Evolutionary conservation across 768 basidiomycete genomes (phyloP), one percentile per base, ranked within the genome.

Genomic region (Kwoniella dejecticola): DNA sequence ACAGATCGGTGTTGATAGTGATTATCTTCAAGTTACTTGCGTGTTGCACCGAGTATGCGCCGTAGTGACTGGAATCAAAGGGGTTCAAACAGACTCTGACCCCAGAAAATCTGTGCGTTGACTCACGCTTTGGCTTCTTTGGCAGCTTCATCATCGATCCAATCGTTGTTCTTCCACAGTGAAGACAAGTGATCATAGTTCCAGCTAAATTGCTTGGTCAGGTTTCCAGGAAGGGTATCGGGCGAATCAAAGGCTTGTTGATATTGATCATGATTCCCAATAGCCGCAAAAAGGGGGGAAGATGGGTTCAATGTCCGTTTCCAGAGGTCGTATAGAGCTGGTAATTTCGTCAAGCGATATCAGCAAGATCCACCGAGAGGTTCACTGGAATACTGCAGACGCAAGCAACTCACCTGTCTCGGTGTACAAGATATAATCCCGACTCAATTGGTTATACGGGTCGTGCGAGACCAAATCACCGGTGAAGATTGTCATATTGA

Each of bases 241-340:
- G 67, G 67, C 26, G 67, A 66, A 44, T 68, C 67, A 27, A 55
- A 58, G 8, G 67, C 67, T 85, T 85, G 82, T 66, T 86, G 85
- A 74, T 86, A 88, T 41, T 82, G 86, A 72, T 90, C 89, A 68
- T 90, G 89, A 72, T 90, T 90, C 8, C 89, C 89, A 8, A 90
- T 79, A 0, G 86, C 84, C 27, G 87, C 85, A 65, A 89, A 90
- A 2, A 89, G 83, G n/a, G 89, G 88, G 19, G 63, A 60, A 0
- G 87, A 87, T 13, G 83, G 81, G 15, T 85, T 85, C 29, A 89
- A 81, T 67, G 82, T 81, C 15, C 81, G 81, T 75, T 84, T 87
- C 78, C 89, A 83, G 33, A 90, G 81, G 63, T 86, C 87, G 70
- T 84, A 90, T 21, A 89, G 59, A 1, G 87, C 78, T 0, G 86